Base-by-base conservation (phyloP, 148 eudicot species). In the Spergularia marina region DNA sequence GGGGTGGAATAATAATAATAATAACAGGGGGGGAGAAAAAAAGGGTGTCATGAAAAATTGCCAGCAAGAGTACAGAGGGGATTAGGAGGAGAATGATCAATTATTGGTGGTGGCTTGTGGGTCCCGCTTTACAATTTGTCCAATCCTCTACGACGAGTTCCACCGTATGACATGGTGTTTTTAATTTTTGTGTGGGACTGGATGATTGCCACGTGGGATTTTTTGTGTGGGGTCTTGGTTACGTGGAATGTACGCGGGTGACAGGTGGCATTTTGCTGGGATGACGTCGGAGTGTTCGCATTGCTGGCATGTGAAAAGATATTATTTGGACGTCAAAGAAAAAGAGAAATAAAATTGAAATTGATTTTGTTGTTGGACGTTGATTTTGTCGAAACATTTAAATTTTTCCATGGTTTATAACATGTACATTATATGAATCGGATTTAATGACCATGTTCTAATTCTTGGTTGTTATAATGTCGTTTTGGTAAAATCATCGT, bases 41-140 rank as follows among this genome's bases (percentile, higher is more conserved):
- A 20, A 52, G 54, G 20, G 16, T 25, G 49, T 44, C 49, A 9
- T 6, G 10, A 44, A 9, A 44, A 44, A 44, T 44, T 44, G 68
- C 59, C 64, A 78, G 74, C 64, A 68, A 65, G 71, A 69, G 63
- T 71, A 81, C 79, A 82, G 82, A 74, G 58, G 62, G 80, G 79
- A 64, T 70, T 63, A 30, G 16, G 57, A 30, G 68, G 68, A 74
- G 76, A 71, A 58, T 81, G 73, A 77, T 53, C 80, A 81, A 81
- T 81, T 72, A 81, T 81, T 81, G 77, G 80, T 72, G 74, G 53
- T 71, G 55, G 60, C 1, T 47, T 44, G 82, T 80, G 79, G 82
- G 82, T 6, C 83, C 77, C 65, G 1, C 7, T 66, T 7, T 44
- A 44, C 65, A 76, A 34, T 61, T 8, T 68, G 63, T 74, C 65